Conservation (phyloP, 805 yeast genomes). For the Ogataea haglerorum region DNA sequence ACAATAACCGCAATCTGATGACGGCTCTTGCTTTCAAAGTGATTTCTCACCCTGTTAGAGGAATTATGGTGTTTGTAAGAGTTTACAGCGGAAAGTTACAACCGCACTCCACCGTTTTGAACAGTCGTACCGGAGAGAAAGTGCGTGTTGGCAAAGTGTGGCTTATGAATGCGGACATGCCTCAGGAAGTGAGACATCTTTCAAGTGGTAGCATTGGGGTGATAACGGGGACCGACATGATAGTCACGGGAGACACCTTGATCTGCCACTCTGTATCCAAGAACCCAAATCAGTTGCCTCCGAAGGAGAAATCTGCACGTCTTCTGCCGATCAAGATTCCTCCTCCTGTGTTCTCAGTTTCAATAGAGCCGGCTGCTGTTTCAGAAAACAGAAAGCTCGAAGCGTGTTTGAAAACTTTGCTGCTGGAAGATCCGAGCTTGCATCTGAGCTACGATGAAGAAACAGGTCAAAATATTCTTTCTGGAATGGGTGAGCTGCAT, state of each 20-base stretch:
- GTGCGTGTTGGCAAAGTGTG: conserved; percentile 66
- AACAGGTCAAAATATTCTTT: conserved; percentile 78
- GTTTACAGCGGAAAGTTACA: conserved; percentile 80
- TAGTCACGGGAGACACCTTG: conserved; percentile 89
- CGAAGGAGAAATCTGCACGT: conserved; percentile 42
- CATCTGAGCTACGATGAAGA: conserved; percentile 73
- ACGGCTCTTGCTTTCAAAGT: conserved; percentile 91
- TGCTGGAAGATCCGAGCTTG: conserved; percentile 91
- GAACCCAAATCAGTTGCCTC: conserved; percentile 29
- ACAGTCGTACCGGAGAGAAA: conserved; percentile 66
- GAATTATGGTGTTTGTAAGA: conserved; percentile 79
- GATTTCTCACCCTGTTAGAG: conserved; percentile 77
- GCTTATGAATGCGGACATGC: conserved; percentile 84
- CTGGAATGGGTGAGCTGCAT: conserved; percentile 98
- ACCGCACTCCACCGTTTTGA: conserved; percentile 58
- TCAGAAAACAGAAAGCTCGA: conserved; percentile 79
- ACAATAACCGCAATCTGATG: conserved; percentile 56
- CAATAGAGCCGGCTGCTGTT: conserved; percentile 76
- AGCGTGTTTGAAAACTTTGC: conserved; percentile 57
- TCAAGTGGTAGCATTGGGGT: conserved; percentile 89
- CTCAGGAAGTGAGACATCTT: conserved; percentile 64
- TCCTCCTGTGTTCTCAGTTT: conserved; percentile 87
- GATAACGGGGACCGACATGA: conserved; percentile 65
- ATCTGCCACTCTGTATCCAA: conserved; percentile 56
- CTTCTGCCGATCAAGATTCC: conserved; percentile 81